phyloP scores from a whole-genome alignment of 441 rosid genomes.

The Francoa sonchifolia region DNA sequence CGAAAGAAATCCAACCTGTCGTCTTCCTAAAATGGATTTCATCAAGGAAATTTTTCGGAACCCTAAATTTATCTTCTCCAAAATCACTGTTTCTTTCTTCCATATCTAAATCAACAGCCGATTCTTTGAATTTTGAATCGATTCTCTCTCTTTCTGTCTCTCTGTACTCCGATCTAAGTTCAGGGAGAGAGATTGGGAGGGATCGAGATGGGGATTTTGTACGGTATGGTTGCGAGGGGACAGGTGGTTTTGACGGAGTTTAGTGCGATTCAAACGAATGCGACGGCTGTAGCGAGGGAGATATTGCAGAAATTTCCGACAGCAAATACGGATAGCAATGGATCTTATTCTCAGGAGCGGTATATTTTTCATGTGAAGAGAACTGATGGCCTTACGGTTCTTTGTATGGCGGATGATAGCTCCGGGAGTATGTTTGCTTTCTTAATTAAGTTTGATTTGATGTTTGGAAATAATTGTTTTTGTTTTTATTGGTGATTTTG shows the following conservation, averaged over 20 bases:
- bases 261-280: conserved; percentile 67
- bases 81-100: not conserved
- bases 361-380: conserved; percentile 80
- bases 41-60: not conserved
- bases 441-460: not conserved
- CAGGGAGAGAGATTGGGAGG: conserved; percentile 4
- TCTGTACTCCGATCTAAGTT: not conserved
- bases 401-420: conserved; percentile 93
- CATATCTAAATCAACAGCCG: not conserved
- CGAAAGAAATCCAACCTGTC: not conserved
- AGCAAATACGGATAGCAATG: conserved; percentile 55
- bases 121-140: not conserved
- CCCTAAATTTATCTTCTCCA: not conserved
- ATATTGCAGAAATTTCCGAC: conserved; percentile 67
- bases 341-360: conserved; percentile 85
- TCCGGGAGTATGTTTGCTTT: conserved; percentile 42
- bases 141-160: not conserved
- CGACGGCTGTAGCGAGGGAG: conserved; percentile 64
- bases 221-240: conserved; percentile 78
- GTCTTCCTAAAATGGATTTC: not conserved
- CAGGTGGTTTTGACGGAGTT: conserved; percentile 83
- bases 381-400: conserved; percentile 88
- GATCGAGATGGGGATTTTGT: conserved; percentile 60
- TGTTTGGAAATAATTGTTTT: too few species aligned
- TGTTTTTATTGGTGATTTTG: too few species aligned